Evolutionary conservation across 306 rosid genomes (phyloP).

Genomic region (Acacia confusa): DNA sequence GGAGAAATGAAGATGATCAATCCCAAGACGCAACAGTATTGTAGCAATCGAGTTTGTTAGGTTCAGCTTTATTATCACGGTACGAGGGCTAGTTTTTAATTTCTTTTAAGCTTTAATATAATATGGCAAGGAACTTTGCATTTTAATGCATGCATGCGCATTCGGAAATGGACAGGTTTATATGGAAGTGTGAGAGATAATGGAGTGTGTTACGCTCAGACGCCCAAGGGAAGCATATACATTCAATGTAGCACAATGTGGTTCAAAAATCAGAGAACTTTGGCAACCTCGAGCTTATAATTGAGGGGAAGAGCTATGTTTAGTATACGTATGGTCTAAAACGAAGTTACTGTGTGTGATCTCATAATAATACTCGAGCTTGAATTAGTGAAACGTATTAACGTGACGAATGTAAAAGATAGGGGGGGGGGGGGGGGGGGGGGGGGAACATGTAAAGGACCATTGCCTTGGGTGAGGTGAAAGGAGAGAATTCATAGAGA

Average conservation of each 20-base stretch:
- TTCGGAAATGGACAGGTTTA: conserved; percentile 5
- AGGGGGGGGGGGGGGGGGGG: too few species aligned
- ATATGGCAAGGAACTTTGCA: neutral
- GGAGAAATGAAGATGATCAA: neutral
- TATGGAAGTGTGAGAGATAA: neutral
- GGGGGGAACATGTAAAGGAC: neutral
- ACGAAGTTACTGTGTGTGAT: neutral
- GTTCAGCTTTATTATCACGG: neutral
- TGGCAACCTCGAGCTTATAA: too few species aligned
- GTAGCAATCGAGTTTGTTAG: conserved; percentile 5
- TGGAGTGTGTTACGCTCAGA: neutral
- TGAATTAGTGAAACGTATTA: neutral
- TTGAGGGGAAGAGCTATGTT: too few species aligned
- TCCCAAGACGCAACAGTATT: conserved; percentile 21
- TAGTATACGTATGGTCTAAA: neutral
- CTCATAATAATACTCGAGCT: neutral
- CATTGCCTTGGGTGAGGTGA: neutral
- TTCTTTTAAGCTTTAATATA: neutral
- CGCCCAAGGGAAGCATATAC: too few species aligned
- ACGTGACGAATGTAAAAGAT: neutral
- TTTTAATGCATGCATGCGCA: conserved; percentile 28
- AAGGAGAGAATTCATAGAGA: neutral
- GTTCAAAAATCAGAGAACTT: too few species aligned
- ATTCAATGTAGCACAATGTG: too few species aligned
- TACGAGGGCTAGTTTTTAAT: neutral